Evolutionary conservation across 2,329 filamentous ascomycete genomes (phyloP), one percentile per base, ranked within the genome.

Genomic region (Alternaria hordeiaustralica): DNA sequence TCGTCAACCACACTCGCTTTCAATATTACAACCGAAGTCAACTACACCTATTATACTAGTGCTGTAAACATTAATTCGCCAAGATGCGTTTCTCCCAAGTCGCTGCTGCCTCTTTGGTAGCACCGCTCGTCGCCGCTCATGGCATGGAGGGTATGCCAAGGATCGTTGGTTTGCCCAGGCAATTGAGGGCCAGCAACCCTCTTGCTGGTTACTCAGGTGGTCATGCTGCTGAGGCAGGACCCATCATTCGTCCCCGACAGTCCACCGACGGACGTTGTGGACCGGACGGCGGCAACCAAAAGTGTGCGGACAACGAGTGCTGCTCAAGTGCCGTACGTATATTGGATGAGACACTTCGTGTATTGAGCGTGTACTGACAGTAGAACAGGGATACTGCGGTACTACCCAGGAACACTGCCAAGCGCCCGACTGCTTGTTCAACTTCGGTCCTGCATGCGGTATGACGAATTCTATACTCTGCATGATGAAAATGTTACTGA

Each of bases 361-460:
- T 4, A 9, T 47, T 15, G 13, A 26, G 45, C 21, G 15, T 47
- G 8, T 11, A 47, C 45, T 47, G 11, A 47, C 21, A 47, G 12
- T n/a, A 25, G 0, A n/a, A 25, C 21, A 47, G n/a, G 49, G 79
- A 44, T 88, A 85, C 81, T 89, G 87, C 66, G 87, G 87, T 46
- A 82, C 75, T 23, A 83, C 82, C 4, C 74, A 77, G 5, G 82
- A 86, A 0, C 88, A 89, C 75, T 90, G 88, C 78, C 80, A 81
- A 15, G 85, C 87, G 15, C 88, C 88, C 1, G 84, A 88, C 63
- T 90, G 88, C 72, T 84, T 86, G 71, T 86, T 89, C 69, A 80
- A 86, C 66, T 90, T 85, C 61, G 87, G 87, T 5, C 82, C 87
- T 12, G 84, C n/a, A 28, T 61, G 60, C 4, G 55, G 49, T 53